Conservation (phyloP, 2,329 filamentous ascomycete species). For the Talaromyces funiculosus region DNA sequence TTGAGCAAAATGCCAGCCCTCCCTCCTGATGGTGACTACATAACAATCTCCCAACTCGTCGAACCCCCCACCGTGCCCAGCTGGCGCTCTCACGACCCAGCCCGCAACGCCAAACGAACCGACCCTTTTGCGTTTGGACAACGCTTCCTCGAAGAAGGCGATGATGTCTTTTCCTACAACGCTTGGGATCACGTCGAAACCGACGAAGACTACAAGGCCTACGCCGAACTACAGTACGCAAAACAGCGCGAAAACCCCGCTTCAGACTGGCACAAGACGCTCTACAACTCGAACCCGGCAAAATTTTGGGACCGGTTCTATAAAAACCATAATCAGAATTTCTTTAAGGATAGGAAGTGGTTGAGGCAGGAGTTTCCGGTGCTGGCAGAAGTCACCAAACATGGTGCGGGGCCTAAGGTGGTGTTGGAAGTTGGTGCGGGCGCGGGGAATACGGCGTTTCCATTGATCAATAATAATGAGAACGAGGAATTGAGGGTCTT, state of each 20-base stretch:
- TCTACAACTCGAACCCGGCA: constrained; percentile 83
- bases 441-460: constrained; percentile 94
- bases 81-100: constrained; percentile 62
- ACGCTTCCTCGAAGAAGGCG: constrained; percentile 72
- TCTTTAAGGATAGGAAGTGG: constrained; percentile 99
- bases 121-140: constrained; percentile 97
- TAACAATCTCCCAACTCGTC: constrained; percentile 40
- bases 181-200: constrained; percentile 98
- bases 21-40: constrained; percentile 24
- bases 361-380: constrained; percentile 92
- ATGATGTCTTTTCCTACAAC: constrained; percentile 95
- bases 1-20: constrained; percentile 17
- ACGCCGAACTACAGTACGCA: constrained; percentile 75
- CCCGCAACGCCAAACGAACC: constrained; percentile 69
- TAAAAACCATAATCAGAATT: constrained; percentile 93
- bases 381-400: constrained; percentile 66
- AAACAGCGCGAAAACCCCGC: constrained; percentile 83
- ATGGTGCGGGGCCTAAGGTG: constrained; percentile 62
- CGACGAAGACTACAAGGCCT: constrained; percentile 80
- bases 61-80: constrained; percentile 45
- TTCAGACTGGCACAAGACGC: constrained; percentile 83
- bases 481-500: constrained; percentile 79
- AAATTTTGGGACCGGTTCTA: constrained; percentile 99
- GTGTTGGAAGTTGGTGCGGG: constrained; percentile 91
- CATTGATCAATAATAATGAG: constrained; percentile 74